Percentiles rank a stretch among this genome's conserved stretches.
Evolutionary conservation across 306 rosid genomes (phyloP).

Genomic region (Ammopiptanthus mongolicus): DNA sequence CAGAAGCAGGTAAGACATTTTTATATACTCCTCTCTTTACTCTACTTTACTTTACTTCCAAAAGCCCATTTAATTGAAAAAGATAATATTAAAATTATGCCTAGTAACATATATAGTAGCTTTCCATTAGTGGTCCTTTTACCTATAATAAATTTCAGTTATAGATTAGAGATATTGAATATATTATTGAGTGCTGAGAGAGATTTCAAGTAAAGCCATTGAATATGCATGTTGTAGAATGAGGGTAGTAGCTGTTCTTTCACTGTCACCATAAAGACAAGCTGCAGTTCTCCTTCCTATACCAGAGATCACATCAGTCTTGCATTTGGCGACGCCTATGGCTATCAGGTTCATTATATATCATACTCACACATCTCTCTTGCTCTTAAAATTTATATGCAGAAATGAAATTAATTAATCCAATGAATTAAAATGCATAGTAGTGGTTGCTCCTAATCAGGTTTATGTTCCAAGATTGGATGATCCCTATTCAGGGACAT

Average conservation of each 20-base stretch:
- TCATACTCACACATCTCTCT: no score
- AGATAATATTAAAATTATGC: not conserved
- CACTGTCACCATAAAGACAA: slow-evolving; percentile 60
- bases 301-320: slow-evolving; percentile 82
- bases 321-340: slow-evolving; percentile 79
- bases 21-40: not conserved
- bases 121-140: not conserved
- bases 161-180: not conserved
- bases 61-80: not conserved
- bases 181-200: no score
- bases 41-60: not conserved
- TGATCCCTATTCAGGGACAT: slow-evolving; percentile 52
- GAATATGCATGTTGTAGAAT: slow-evolving; percentile 31
- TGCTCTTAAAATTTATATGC: not conserved
- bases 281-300: slow-evolving; percentile 65
- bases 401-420: not conserved
- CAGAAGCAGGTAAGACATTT: slow-evolving; percentile 13
- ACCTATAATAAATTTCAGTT: not conserved
- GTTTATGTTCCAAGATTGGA: slow-evolving; percentile 69
- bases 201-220: not conserved
- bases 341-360: slow-evolving; percentile 62
- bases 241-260: slow-evolving; percentile 46
- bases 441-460: slow-evolving; percentile 26
- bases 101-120: no score
- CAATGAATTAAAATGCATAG: not conserved